Evolutionary conservation across 1,284 basidiomycete genomes (phyloP).

Genomic region (Apiotrichum gracile): DNA sequence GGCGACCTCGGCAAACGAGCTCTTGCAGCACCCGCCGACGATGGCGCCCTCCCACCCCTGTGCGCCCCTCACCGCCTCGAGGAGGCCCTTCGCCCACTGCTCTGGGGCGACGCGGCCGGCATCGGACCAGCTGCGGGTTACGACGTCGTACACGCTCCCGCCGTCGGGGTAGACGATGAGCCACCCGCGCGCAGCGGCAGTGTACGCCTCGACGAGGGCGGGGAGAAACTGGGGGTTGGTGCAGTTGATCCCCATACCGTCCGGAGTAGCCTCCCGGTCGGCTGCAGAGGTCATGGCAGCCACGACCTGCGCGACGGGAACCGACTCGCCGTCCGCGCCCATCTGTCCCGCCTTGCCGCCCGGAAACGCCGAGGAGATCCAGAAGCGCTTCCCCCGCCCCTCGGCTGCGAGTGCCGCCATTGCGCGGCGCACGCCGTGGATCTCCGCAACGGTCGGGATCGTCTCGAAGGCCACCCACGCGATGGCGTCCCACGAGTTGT

Average conservation of each 20-base stretch:
- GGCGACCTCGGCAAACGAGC: conserved; percentile 55
- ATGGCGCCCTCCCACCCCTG: conserved; percentile 55
- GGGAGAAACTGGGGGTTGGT: conserved; percentile 50
- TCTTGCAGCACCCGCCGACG: conserved; percentile 68
- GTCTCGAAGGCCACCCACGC: conserved; percentile 74
- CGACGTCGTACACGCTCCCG: conserved; percentile 56
- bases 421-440: conserved; percentile 60
- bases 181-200: not conserved
- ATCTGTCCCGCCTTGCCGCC: conserved; percentile 27
- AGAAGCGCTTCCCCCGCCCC: conserved; percentile 53
- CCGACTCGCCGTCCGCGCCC: conserved; percentile 16
- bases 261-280: conserved; percentile 35
- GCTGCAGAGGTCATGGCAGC: conserved; percentile 26
- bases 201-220: conserved; percentile 37
- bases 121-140: conserved; percentile 51
- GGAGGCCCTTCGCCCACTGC: conserved; percentile 52
- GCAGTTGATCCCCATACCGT: conserved; percentile 67
- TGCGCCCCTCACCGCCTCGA: conserved; percentile 29
- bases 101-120: conserved; percentile 12
- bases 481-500: conserved; percentile 55
- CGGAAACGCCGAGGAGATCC: conserved; percentile 68
- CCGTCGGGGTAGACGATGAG: conserved; percentile 71
- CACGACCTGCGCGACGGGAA: conserved; percentile 48
- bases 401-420: conserved; percentile 49
- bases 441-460: conserved; percentile 62